Evolutionary conservation across 768 basidiomycete species (phyloP), one percentile per base, ranked within the genome.

Genomic region (Rhodocollybia butyracea): DNA sequence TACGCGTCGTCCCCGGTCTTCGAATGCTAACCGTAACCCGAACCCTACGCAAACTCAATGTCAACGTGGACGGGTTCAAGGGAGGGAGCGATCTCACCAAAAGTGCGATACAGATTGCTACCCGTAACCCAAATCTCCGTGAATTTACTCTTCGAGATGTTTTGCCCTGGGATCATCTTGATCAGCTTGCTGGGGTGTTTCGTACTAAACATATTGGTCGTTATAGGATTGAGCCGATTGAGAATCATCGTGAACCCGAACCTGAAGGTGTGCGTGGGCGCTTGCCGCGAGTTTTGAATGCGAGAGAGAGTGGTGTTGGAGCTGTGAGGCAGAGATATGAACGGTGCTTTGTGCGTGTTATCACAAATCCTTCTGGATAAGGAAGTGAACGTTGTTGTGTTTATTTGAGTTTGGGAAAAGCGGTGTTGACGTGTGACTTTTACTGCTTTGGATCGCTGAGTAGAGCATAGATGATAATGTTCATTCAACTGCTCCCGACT

Each of bases 71-170:
- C n/a, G n/a, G n/a, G n/a, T n/a, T n/a, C n/a, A n/a, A n/a, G 46
- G 39, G 12, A 6, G 47, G 57, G 15, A 57, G 51, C 6, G 32
- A 41, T 36, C 50, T 55, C 17, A 47, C 39, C 26, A 51, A 50
- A 36, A 55, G 55, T 34, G 57, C 61, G 39, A 3, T 60, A 24
- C 59, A 53, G 26, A 59, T 59, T 21, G 63, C 57, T 22, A 42
- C 48, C 17, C 55, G 38, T 29, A 56, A 59, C 43, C 55, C 59
- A 13, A 54, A 56, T 32, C 38, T 63, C n/a, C 50, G 53, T 22
- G 55, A 59, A 36, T 60, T 61, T 21, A 48, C 31, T 12, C 56
- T 63, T 34, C 56, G 60, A 19, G 57, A 60, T 45, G 60, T 61
- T 13, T 26, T 48, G 21, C 45, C 54, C 7, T 63, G 62, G 62